Percentiles rank a stretch among this genome's conserved stretches.
phyloP scores from a whole-genome alignment of 495 filamentous ascomycete species.

The Halenospora varia region DNA sequence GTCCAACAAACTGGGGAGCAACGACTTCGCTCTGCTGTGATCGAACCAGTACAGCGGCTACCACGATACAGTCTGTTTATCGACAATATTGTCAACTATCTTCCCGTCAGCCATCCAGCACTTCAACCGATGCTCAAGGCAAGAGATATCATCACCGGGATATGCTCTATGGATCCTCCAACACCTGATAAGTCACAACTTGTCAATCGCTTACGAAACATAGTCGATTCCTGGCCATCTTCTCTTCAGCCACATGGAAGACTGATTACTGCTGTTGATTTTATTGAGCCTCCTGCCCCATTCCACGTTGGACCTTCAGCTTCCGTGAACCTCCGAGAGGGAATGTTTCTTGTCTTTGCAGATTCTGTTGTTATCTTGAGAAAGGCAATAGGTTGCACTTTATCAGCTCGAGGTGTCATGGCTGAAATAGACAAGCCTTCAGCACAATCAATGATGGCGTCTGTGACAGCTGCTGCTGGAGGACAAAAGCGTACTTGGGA shows the following conservation, averaged over 20 bases:
- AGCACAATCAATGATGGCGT: conserved; percentile 49
- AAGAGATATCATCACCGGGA: conserved; percentile 86
- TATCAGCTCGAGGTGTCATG: conserved; percentile 73
- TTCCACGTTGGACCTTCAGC: conserved; percentile 42
- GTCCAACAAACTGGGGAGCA: conserved; percentile 88
- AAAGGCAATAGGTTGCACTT: conserved; percentile 53
- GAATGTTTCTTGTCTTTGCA: conserved; percentile 79
- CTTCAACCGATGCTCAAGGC: conserved; percentile 76
- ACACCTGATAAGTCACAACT: conserved; percentile 64
- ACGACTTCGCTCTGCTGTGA: conserved; percentile 81
- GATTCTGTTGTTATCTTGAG: conserved; percentile 75
- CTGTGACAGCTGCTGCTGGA: conserved; percentile 50
- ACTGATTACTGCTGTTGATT: conserved; percentile 80
- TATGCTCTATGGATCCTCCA: conserved; percentile 80
- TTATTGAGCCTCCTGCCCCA: conserved; percentile 71
- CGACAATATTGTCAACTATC: conserved; percentile 82
- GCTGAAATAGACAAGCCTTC: conserved; percentile 78
- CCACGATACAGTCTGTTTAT: conserved; percentile 95
- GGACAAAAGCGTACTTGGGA: conserved; percentile 49
- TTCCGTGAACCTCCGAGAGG: conserved; percentile 38
- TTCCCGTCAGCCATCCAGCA: conserved; percentile 81
- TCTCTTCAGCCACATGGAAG: conserved; percentile 70
- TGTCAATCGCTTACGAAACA: conserved; percentile 64
- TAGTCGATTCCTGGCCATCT: conserved; percentile 77
- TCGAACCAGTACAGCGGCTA: conserved; percentile 93